phyloP scores from a whole-genome alignment of 1,284 basidiomycete genomes.

The Cronartium quercuum region DNA sequence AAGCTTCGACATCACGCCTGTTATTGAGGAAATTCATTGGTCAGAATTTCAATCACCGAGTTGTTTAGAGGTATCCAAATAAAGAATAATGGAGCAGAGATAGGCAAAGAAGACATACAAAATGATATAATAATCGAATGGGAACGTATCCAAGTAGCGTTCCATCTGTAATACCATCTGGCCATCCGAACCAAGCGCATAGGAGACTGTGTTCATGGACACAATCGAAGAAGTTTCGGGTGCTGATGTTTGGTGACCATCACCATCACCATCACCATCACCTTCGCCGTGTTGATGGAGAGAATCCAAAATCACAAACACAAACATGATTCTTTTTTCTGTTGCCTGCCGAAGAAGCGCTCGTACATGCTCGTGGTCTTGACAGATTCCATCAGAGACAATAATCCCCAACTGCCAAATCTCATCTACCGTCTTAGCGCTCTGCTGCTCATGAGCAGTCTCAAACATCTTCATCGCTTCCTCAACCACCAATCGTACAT shows the following conservation, averaged over 20 bases:
- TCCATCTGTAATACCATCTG: slow-evolving; percentile 79
- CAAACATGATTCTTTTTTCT: slow-evolving; percentile 88
- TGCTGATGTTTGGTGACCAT: slow-evolving; percentile 1
- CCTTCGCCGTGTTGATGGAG: slow-evolving; percentile 51
- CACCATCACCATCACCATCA: background rate
- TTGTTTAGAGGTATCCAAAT: background rate
- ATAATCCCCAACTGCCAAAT: slow-evolving; percentile 98
- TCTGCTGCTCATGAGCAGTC: slow-evolving; percentile 50
- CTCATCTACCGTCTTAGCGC: slow-evolving; percentile 67
- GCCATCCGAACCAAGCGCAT: slow-evolving; percentile 71
- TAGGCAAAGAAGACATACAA: slow-evolving; percentile 53
- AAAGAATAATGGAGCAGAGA: background rate
- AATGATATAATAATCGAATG: slow-evolving; percentile 96
- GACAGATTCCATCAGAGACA: slow-evolving; percentile 96
- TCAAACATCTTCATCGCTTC: slow-evolving; percentile 71
- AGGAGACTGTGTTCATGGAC: slow-evolving; percentile 85
- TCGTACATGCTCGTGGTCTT: slow-evolving; percentile 81
- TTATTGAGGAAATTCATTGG: background rate
- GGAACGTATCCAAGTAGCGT: slow-evolving; percentile 90
- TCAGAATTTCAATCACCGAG: background rate
- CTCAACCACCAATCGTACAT: slow-evolving; percentile 80
- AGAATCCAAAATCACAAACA: slow-evolving; percentile 93
- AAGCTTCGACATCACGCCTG: slow-evolving; percentile 67
- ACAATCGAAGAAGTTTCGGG: slow-evolving; percentile 57
- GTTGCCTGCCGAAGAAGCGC: slow-evolving; percentile 75